phyloP scores from a whole-genome alignment of 345 rosid genomes.

The Populus alba region DNA sequence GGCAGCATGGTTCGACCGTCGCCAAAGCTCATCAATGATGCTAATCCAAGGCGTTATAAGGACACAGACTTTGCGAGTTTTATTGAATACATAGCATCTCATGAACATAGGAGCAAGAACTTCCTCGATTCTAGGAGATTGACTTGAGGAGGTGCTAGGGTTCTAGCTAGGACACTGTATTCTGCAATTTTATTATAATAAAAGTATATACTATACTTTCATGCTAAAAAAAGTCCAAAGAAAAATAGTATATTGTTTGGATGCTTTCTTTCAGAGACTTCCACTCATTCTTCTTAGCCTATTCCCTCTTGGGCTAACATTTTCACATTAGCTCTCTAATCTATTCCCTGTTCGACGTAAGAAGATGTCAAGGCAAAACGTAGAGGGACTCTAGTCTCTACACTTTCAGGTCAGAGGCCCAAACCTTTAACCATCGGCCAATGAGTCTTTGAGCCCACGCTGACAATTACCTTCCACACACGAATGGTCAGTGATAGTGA shows the following conservation, averaged over 20 bases:
- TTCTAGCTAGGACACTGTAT: neutral
- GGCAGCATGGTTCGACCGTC: conserved; percentile 22
- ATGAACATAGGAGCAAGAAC: conserved; percentile 25
- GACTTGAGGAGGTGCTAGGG: neutral
- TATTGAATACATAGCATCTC: conserved; percentile 23
- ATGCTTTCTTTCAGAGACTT: neutral
- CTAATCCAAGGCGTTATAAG: conserved; percentile 32
- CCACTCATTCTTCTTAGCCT: neutral
- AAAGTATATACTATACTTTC: neutral
- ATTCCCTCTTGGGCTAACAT: neutral
- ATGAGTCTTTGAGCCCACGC: neutral
- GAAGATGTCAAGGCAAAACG: neutral
- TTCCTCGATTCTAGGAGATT: conserved; percentile 34
- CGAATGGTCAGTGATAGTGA: no score
- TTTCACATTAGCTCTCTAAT: neutral
- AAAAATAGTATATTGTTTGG: neutral
- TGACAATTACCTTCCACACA: neutral
- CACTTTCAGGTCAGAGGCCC: neutral
- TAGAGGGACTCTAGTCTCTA: neutral
- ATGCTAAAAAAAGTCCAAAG: no score
- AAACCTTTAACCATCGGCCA: neutral
- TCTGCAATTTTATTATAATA: neutral
- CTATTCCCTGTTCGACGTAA: no score
- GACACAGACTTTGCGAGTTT: conserved; percentile 35
- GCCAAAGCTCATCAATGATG: conserved; percentile 22